A percentile compares a stretch with the other conserved stretches of the same genome.
Conservation (phyloP, 345 rosid species). For the Citrus glauca region DNA sequence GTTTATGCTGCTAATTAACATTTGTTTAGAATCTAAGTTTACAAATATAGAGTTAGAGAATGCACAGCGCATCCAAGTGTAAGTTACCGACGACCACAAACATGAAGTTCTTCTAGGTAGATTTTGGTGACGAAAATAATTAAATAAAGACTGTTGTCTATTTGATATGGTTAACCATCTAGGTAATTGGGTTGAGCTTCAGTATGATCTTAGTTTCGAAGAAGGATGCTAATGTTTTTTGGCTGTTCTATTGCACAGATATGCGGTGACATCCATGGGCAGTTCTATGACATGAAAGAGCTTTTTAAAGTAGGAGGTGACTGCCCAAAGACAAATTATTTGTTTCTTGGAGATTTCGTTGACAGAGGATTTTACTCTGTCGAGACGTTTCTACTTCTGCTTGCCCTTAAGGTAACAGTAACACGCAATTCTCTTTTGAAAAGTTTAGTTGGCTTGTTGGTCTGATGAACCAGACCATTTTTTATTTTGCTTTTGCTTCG, state of each 20-base stretch:
- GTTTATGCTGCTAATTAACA: not conserved
- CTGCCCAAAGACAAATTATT: slow-evolving; percentile 92
- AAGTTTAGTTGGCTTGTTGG: not conserved
- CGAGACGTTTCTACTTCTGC: slow-evolving; percentile 89
- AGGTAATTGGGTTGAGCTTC: not conserved
- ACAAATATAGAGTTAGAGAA: not conserved
- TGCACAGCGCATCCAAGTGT: not conserved
- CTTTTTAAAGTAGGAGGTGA: slow-evolving; percentile 96
- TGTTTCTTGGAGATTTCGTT: slow-evolving; percentile 98
- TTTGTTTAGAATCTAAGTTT: not conserved
- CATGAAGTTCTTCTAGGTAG: not conserved
- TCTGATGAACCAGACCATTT: not conserved
- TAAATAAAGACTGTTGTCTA: not conserved
- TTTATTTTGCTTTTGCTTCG: not conserved
- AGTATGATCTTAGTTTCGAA: not conserved
- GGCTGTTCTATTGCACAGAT: slow-evolving; percentile 37
- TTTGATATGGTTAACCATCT: not conserved
- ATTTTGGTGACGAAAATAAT: not conserved
- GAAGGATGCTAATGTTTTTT: slow-evolving; percentile 3
- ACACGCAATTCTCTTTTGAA: not conserved
- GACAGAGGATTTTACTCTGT: slow-evolving; percentile 97
- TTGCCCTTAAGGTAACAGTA: slow-evolving; percentile 83
- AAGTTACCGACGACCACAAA: not conserved
- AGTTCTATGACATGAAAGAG: slow-evolving; percentile 97
- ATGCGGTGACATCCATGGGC: slow-evolving; percentile 98